phyloP scores from a whole-genome alignment of 345 rosid species.

The Boechera stricta region DNA sequence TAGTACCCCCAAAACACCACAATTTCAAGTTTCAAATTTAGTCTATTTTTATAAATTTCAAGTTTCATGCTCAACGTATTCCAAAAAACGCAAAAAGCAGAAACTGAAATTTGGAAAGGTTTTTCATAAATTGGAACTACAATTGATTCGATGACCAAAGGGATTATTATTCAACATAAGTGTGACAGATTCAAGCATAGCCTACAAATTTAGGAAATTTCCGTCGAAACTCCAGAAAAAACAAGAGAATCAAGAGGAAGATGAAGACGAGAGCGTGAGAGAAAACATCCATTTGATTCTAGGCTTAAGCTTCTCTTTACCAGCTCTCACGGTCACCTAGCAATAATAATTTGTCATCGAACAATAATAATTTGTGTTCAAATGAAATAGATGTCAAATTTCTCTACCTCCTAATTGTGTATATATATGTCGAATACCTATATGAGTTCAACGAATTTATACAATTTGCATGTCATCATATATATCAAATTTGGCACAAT shows the following conservation, averaged over 20 bases:
- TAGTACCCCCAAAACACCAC: background rate
- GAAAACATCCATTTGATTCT: background rate
- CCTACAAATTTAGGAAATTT: background rate
- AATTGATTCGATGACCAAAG: constrained; percentile 15
- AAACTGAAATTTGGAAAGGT: background rate
- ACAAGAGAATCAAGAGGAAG: background rate
- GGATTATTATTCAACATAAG: background rate
- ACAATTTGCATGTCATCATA: no score
- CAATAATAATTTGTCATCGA: background rate
- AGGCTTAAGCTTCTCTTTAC: no score
- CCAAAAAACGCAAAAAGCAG: background rate
- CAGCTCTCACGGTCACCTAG: no score
- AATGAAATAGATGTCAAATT: background rate
- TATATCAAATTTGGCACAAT: background rate
- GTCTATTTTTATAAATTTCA: no score
- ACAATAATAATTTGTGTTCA: background rate
- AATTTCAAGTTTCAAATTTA: background rate
- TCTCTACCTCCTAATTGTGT: background rate
- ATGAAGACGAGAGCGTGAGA: constrained; percentile 14
- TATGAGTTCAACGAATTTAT: no score
- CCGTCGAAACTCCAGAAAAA: background rate
- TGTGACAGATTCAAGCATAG: background rate
- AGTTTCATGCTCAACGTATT: constrained; percentile 8
- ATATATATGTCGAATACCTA: background rate
- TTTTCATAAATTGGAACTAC: background rate